Evolutionary conservation across 768 basidiomycete species (phyloP).

Genomic region (Clitopilus hobsonii): DNA sequence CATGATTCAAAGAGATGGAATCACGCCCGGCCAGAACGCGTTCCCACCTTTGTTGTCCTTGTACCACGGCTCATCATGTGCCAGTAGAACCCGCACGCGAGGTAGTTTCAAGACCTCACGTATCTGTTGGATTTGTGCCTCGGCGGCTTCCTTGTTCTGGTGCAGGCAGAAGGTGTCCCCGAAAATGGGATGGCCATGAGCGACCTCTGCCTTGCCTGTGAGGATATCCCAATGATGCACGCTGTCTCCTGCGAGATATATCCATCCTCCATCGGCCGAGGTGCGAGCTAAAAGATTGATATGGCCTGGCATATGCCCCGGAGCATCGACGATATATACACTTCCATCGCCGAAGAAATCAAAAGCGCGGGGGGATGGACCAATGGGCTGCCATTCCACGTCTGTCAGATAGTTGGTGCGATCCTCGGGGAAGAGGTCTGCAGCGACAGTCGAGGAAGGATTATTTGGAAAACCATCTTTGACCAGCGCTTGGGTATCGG

Average conservation of each 20-base stretch:
- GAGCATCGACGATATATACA: slow-evolving; percentile 48
- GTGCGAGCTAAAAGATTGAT: slow-evolving; percentile 47
- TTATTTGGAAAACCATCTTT: slow-evolving; percentile 6
- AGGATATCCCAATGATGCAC: slow-evolving; percentile 47
- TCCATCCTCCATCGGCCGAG: slow-evolving; percentile 44
- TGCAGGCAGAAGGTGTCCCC: slow-evolving; percentile 34
- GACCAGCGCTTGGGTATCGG: slow-evolving; percentile 27
- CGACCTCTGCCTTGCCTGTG: slow-evolving; percentile 35
- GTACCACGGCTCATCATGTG: slow-evolving; percentile 54
- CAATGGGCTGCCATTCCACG: slow-evolving; percentile 11
- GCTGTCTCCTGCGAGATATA: slow-evolving; percentile 47
- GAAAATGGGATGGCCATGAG: slow-evolving; percentile 14
- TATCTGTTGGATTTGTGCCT: slow-evolving; percentile 26
- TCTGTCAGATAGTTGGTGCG: slow-evolving; percentile 12
- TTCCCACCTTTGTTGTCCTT: slow-evolving; percentile 34
- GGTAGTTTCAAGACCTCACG: background rate
- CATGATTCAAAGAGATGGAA: slow-evolving; percentile 16
- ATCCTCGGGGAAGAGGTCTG: slow-evolving; percentile 9
- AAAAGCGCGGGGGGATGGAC: slow-evolving; percentile 29
- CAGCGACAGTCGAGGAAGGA: slow-evolving; percentile 3
- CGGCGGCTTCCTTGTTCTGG: slow-evolving; percentile 33
- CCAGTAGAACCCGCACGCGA: slow-evolving; percentile 24
- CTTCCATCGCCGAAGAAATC: slow-evolving; percentile 53
- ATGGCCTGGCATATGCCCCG: slow-evolving; percentile 51
- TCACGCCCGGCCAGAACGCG: slow-evolving; percentile 39